Base-by-base conservation (phyloP, 2,329 filamentous ascomycete genomes). In the Colletotrichum aenigma region DNA sequence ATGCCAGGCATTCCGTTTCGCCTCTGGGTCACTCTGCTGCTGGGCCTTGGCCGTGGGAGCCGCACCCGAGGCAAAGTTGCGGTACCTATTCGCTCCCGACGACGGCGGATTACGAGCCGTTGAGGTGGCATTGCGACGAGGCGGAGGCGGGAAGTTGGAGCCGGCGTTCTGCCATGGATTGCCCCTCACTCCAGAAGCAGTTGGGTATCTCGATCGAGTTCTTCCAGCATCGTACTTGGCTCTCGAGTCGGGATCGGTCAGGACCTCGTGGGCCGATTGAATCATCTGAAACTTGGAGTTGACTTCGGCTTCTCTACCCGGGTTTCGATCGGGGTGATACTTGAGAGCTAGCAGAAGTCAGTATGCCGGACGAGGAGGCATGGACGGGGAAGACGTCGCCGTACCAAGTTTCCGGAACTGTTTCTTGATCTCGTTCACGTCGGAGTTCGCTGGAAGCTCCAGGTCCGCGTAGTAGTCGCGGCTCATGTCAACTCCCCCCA, bases 291-390 rank as follows among this genome's bases (percentile, higher is more conserved):
- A 98, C 81, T 95, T 94, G 36, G 93, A 89, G 78, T 94, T 95
- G 81, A 94, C 94, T 81, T 96, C 95, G 73, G 91, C 86, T 85
- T 98, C 95, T 81, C 91, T 92, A 67, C 96, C 96, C 13, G 94
- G 95, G 81, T 98, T 98, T 75, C 96, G 93, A 83, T 98, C 96
- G 9, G 96, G 96, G 81, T 98, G 96, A 81, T 94, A 97, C 83
- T 94, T 94, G 62, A 97, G 88, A 64, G 95, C 95, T 95, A 73
- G 6, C 28, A 13, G 26, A 34, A 7, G 78, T 86, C 78, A 84
- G 81, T 61, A 76, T n/a, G 66, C 32, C 9, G 26, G 32, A 7
- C 43, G 16, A 43, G 58, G 48, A 55, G 60, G 70, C 76, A 34
- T 74, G 72, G 65, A 77, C 70, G 18, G 60, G 32, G 64, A 32